Conservation (phyloP, 805 yeast genomes). For the Kluyveromyces lactis region DNA sequence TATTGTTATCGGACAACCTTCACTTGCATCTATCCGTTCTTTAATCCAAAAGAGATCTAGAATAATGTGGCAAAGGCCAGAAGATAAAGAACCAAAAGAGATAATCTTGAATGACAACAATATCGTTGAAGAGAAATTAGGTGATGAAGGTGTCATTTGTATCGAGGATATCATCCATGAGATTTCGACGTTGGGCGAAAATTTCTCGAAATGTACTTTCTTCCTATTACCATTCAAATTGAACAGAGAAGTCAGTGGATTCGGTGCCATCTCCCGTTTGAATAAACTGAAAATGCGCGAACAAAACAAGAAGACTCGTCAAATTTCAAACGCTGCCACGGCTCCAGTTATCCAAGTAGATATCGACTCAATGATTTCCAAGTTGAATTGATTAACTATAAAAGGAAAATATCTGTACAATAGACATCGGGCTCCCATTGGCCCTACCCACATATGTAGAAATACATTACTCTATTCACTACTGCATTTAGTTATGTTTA, state of each 20-base stretch:
- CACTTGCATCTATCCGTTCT: conserved; percentile 63
- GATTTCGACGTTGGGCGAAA: conserved; percentile 52
- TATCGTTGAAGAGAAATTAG: conserved; percentile 62
- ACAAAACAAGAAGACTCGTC: conserved; percentile 34
- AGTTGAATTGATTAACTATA: conserved; percentile 41
- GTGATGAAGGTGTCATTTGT: conserved; percentile 66
- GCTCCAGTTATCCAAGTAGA: conserved; percentile 65
- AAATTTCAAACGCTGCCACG: conserved; percentile 50
- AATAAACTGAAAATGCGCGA: conserved; percentile 52
- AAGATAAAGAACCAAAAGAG: conserved; percentile 31
- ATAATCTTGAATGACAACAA: conserved; percentile 64
- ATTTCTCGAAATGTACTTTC: conserved; percentile 49
- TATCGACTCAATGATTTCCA: conserved; percentile 58
- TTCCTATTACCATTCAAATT: conserved; percentile 67
- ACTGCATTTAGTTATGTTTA: too few relatives aligned
- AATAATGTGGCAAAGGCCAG: conserved; percentile 31
- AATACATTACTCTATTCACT: too few relatives aligned
- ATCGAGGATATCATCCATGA: conserved; percentile 75
- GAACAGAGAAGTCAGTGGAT: conserved; percentile 63
- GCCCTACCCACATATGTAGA: too few relatives aligned
- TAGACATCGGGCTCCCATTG: too few relatives aligned
- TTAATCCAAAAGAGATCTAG: conserved; percentile 72
- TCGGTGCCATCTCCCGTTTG: conserved; percentile 64
- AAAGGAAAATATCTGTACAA: too few relatives aligned
- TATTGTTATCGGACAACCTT: conserved; percentile 65